Conservation (phyloP, 1,284 basidiomycete species). For the Malassezia yamatoensis region DNA sequence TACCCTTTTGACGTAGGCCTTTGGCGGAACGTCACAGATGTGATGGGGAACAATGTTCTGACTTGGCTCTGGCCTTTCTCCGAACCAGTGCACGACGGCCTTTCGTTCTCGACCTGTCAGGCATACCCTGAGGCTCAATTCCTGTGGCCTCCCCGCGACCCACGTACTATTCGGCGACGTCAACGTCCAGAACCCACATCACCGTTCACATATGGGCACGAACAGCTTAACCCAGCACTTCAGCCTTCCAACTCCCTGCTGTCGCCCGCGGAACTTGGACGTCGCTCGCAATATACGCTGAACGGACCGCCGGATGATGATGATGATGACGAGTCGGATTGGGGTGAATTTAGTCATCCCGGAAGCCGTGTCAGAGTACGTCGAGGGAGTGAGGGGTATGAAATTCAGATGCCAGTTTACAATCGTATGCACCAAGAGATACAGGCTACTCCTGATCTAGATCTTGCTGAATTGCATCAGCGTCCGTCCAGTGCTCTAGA, state of each 20-base stretch:
- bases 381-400: conserved; percentile 23
- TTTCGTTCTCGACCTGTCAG: conserved; percentile 59
- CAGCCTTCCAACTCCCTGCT: neutral
- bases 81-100: conserved; percentile 58
- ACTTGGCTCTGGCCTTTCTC: conserved; percentile 70
- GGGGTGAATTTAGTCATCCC: neutral
- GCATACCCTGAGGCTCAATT: conserved; percentile 55
- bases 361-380: conserved; percentile 14
- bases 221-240: conserved; percentile 8
- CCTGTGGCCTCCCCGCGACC: conserved; percentile 34
- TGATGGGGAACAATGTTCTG: conserved; percentile 64
- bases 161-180: neutral
- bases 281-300: neutral
- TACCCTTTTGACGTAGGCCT: conserved; percentile 81
- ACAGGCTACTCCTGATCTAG: neutral
- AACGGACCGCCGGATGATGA: neutral
- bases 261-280: neutral
- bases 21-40: conserved; percentile 61
- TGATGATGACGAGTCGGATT: conserved; percentile 4
- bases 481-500: too few species aligned
- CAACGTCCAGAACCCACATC: neutral
- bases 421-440: conserved; percentile 4
- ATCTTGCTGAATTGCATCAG: too few species aligned
- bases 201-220: conserved; percentile 9
- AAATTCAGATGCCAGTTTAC: conserved; percentile 20